Base-by-base conservation (phyloP, 495 filamentous ascomycete species). In the Letharia lupina region DNA sequence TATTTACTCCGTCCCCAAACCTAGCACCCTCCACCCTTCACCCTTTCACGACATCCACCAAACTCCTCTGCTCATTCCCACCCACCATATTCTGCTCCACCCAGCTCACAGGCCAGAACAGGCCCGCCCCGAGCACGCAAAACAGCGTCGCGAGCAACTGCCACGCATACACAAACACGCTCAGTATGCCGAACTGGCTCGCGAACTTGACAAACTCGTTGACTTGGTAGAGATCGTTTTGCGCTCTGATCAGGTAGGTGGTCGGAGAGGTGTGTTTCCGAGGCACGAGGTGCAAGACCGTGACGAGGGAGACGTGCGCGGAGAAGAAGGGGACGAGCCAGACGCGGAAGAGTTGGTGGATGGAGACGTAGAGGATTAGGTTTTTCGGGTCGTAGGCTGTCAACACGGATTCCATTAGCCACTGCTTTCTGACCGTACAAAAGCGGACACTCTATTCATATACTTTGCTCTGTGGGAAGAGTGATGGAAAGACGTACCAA, bases 141-240 rank as follows among this genome's bases (percentile, higher is more conserved):
- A 87, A 72, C 6, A 83, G 56, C 12, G 88, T 89, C 35, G 86
- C 84, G 44, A 82, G 76, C 20, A 86, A 70, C 74, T 92, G 89
- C 80, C 81, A 86, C 7, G 79, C 42, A 69, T 80, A 78, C 0
- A 90, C 74, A 2, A 70, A 60, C 65, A 58, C 20, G 1, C 47
- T 58, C 60, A 67, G 23, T 15, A 67, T 44, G 28, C 59, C 84
- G 87, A 59, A 86, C 92, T 18, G 79, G 44, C 80, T 20, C 40
- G 80, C 35, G 67, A 94, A 95, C 67, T 87, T 87, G 57, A 94
- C 75, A 69, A 90, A 88, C 70, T 96, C 87, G 41, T 88, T 86
- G 5, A 85, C 78, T 73, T 94, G 91, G 70, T 96, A 96, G 28
- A 92, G 76, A 70, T 96, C 91, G 66, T 94, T 86, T 71, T 96